Base-by-base conservation (phyloP, 345 rosid genomes). In the Eucalyptus urophylla region DNA sequence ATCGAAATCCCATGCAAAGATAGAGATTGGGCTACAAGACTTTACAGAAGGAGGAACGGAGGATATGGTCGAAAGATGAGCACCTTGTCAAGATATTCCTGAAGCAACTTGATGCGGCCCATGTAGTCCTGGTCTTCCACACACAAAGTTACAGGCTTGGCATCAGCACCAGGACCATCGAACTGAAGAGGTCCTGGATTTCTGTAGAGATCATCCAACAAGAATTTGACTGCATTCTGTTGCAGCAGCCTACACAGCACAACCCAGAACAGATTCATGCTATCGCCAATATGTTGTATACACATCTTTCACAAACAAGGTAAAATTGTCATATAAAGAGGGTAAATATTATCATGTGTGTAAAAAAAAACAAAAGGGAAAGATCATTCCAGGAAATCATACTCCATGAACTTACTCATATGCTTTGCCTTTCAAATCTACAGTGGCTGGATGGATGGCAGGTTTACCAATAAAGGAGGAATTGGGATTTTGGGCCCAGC, bases 91-190 rank as follows among this genome's bases (percentile, higher is more conserved):
- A 98, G 96, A 91, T 97, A 96, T 90, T 93, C 97, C 93, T 96
- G 99, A 86, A 98, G 94, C 91, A 94, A 90, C 95, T 97, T 97
- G 90, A 97, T 98, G 87, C 99, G 95, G 33, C 99, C 99, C 99
- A 98, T 97, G 96, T 98, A 98, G 93, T 98, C 99, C 94, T 95
- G 97, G 90, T 98, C 99, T 94, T 98, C 99, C 91, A 98, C 99
- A 65, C 97, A 96, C 13, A 97, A 94, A 81, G 94, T 93, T 72
- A 98, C 91, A 80, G 99, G 95, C 95, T 94, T 97, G 51, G 99
- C 94, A 92, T 98, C 99, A 62, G 99, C 96, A 91, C 99, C 99
- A n/a, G 98, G 99, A 89, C 99, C 99, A 86, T 97, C 99, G 72
- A 92, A 98, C 91, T 98, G 99, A 89, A 98, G 95, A 11, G 99